phyloP scores from a whole-genome alignment of 2,329 filamentous ascomycete genomes.

The Aspergillus proliferans region DNA sequence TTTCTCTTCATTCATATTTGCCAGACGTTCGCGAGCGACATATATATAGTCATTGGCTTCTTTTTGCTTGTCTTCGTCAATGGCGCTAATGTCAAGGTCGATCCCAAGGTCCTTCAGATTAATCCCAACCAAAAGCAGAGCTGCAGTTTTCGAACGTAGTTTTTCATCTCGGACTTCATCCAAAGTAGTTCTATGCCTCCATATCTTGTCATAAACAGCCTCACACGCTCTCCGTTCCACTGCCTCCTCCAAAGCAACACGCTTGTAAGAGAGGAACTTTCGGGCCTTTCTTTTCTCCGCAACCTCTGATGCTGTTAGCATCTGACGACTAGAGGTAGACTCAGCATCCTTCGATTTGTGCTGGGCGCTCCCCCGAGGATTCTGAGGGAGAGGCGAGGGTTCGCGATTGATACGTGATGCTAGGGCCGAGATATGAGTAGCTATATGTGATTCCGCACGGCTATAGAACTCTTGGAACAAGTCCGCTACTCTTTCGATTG shows the following conservation, averaged over 20 bases:
- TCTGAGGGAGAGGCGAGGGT: conserved; percentile 50
- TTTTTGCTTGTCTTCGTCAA: conserved; percentile 54
- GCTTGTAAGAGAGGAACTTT: conserved; percentile 71
- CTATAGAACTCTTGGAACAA: conserved; percentile 93
- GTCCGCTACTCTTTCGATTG: conserved; percentile 72
- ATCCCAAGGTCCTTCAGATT: conserved; percentile 78
- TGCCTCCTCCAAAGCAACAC: conserved; percentile 74
- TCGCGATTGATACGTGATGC: conserved; percentile 68
- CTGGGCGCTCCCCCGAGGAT: conserved; percentile 46
- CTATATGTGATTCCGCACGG: conserved; percentile 71
- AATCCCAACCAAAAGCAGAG: conserved; percentile 84
- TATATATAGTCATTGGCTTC: conserved; percentile 69
- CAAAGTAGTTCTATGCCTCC: conserved; percentile 82
- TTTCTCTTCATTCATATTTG: conserved; percentile 76
- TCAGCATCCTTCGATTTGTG: conserved; percentile 36
- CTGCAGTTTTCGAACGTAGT: conserved; percentile 86
- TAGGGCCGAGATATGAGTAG: conserved; percentile 76
- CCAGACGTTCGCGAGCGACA: conserved; percentile 63
- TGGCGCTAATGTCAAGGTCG: conserved; percentile 53
- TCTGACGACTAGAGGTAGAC: conserved; percentile 61
- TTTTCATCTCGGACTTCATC: conserved; percentile 95
- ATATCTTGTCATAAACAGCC: conserved; percentile 79
- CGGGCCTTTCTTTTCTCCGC: conserved; percentile 71
- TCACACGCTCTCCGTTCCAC: conserved; percentile 83
- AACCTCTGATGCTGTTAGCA: conserved; percentile 85